A percentile compares a stretch with the other conserved stretches of the same genome.
Evolutionary conservation across 805 yeast genomes (phyloP).

Genomic region (Saccharomycopsis fibuligera): DNA sequence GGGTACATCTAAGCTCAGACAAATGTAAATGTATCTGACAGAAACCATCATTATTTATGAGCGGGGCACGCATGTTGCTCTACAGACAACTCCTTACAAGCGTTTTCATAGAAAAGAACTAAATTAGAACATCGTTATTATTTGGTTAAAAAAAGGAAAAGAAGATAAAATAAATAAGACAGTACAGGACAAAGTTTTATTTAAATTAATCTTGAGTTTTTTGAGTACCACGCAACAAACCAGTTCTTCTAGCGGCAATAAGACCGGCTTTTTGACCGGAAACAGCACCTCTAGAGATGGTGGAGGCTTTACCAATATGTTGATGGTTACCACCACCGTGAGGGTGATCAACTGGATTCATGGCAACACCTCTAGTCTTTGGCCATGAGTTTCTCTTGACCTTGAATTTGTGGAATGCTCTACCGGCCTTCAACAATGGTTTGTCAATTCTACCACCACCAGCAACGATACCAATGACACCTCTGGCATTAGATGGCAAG

Average conservation of each 20-base stretch:
- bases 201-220: constrained; percentile 64
- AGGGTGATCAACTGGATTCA: constrained; percentile 99
- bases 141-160: too few species aligned
- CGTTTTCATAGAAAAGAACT: too few species aligned
- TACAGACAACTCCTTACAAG: too few species aligned
- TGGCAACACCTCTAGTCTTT: constrained; percentile 99
- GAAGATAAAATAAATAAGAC: background rate
- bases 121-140: too few species aligned
- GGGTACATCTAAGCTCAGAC: too few species aligned
- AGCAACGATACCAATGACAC: constrained; percentile 99
- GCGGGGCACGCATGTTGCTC: too few species aligned
- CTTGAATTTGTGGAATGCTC: constrained; percentile 99
- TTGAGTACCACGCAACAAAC: constrained; percentile 99
- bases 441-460: constrained; percentile 99
- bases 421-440: constrained; percentile 99
- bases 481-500: constrained; percentile 93
- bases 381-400: constrained; percentile 99
- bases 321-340: constrained; percentile 99
- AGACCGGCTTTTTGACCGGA: constrained; percentile 99
- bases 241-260: constrained; percentile 99
- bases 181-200: background rate
- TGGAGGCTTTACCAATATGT: constrained; percentile 99
- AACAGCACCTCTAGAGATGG: constrained; percentile 98
- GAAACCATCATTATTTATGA: too few species aligned
- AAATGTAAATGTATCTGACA: too few species aligned